A percentile compares a stretch with the other conserved stretches of the same genome.
Evolutionary conservation across 164 flowering plant species (phyloP).

Genomic region (Annona cherimola): DNA sequence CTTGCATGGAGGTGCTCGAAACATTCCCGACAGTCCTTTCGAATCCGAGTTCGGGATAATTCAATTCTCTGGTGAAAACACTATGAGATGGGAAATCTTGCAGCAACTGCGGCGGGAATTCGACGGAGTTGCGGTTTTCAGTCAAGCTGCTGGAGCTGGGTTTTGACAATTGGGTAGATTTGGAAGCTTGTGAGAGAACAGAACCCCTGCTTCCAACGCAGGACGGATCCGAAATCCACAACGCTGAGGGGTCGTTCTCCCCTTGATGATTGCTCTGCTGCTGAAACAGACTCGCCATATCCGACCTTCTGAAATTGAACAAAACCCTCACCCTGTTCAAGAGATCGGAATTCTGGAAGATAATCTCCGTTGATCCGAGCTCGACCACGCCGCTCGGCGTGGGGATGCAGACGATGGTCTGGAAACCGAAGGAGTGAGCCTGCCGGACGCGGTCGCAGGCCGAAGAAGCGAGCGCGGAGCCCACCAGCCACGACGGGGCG

Average conservation of each 20-base stretch:
- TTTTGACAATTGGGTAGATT: conserved; percentile 31
- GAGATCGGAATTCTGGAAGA: conserved; percentile 61
- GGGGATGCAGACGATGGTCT: conserved; percentile 82
- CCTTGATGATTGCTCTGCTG: conserved; percentile 27
- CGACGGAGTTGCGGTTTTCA: conserved; percentile 34
- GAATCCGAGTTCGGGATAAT: conserved; percentile 48
- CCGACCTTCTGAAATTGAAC: conserved; percentile 45
- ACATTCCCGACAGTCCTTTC: conserved; percentile 24
- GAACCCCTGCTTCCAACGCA: neutral
- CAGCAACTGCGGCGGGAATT: conserved; percentile 9
- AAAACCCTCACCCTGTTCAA: conserved; percentile 61
- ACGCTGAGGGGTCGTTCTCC: conserved; percentile 57
- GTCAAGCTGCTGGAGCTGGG: conserved; percentile 43
- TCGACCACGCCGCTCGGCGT: conserved; percentile 72
- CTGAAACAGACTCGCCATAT: conserved; percentile 33
- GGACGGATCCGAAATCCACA: conserved; percentile 67
- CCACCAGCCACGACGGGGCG: conserved; percentile 57
- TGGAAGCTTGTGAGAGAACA: conserved; percentile 14
- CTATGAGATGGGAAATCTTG: conserved; percentile 25
- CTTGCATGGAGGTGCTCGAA: conserved; percentile 13
- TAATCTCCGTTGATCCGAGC: conserved; percentile 69
- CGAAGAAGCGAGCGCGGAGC: conserved; percentile 42
- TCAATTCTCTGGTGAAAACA: conserved; percentile 42
- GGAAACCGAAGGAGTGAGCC: conserved; percentile 64
- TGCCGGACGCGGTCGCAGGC: conserved; percentile 73